Conservation (phyloP, 1,284 basidiomycete genomes). For the Prillingera fragicola region DNA sequence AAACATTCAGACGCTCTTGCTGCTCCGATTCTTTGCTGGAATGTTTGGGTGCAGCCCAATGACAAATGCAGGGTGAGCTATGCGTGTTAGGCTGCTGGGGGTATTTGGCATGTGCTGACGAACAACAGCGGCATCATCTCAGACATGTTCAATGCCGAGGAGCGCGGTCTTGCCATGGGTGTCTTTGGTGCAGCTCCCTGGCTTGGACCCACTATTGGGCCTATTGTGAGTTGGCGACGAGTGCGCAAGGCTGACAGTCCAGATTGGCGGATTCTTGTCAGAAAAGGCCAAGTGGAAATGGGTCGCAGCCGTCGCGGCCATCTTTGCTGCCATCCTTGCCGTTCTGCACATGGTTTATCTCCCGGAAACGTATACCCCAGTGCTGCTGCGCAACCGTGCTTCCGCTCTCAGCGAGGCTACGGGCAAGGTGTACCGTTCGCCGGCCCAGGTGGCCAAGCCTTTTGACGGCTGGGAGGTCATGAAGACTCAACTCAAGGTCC, state of each 20-base stretch:
- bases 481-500: slow-evolving; percentile 43
- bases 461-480: slow-evolving; percentile 37
- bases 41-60: slow-evolving; percentile 47
- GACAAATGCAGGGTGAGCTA: slow-evolving; percentile 48
- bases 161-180: slow-evolving; percentile 48
- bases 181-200: slow-evolving; percentile 52
- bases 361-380: slow-evolving; percentile 50
- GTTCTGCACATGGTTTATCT: slow-evolving; percentile 31
- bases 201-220: slow-evolving; percentile 48
- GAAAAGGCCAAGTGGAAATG: slow-evolving; percentile 45
- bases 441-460: slow-evolving; percentile 45
- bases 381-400: slow-evolving; percentile 45
- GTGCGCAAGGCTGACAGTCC: slow-evolving; percentile 48
- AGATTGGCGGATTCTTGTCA: slow-evolving; percentile 45
- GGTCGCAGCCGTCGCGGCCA: slow-evolving; percentile 63
- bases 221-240: slow-evolving; percentile 30
- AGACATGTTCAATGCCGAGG: slow-evolving; percentile 45
- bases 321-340: slow-evolving; percentile 46
- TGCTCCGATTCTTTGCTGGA: slow-evolving; percentile 50
- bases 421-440: slow-evolving; percentile 42
- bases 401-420: slow-evolving; percentile 41
- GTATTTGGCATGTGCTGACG: too few species aligned
- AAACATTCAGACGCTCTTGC: slow-evolving; percentile 47
- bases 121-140: slow-evolving; percentile 49
- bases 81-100: slow-evolving; percentile 45